Conservation (phyloP, 2,329 filamentous ascomycete genomes). For the Hypomyces rosellus region DNA sequence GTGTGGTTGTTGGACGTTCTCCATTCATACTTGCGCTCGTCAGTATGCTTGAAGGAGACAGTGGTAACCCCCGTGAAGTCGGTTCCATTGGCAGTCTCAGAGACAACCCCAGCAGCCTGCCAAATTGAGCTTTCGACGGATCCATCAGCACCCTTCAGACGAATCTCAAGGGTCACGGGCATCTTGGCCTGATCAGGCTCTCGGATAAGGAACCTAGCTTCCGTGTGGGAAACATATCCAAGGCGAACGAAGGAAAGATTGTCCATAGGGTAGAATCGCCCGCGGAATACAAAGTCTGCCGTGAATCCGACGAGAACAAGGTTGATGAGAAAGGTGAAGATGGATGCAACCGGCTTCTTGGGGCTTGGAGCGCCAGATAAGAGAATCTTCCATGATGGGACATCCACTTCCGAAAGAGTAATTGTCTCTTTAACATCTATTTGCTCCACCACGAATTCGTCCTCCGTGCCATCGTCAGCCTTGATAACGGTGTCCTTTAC, state of each 20-base stretch:
- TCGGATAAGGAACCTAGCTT: conserved; percentile 75
- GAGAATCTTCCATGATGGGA: conserved; percentile 57
- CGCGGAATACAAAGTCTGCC: conserved; percentile 72
- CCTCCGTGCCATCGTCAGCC: conserved; percentile 22
- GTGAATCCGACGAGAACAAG: conserved; percentile 60
- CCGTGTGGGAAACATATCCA: conserved; percentile 76
- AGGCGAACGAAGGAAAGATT: conserved; percentile 81
- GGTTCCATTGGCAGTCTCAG: conserved; percentile 64
- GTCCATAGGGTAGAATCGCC: conserved; percentile 60
- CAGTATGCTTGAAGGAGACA: conserved; percentile 56
- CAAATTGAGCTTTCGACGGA: conserved; percentile 54
- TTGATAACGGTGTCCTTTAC: conserved; percentile 41
- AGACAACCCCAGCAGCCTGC: conserved; percentile 60
- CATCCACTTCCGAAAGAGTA: conserved; percentile 49
- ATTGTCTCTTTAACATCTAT: conserved; percentile 60
- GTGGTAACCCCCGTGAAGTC: conserved; percentile 74
- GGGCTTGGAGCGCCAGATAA: conserved; percentile 71
- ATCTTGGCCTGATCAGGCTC: conserved; percentile 72
- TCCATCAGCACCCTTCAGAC: conserved; percentile 44
- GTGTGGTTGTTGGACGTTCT: conserved; percentile 78
- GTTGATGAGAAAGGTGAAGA: conserved; percentile 67
- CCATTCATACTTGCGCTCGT: conserved; percentile 77
- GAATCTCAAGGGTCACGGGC: conserved; percentile 66
- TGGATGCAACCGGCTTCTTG: conserved; percentile 58
- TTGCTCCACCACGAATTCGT: conserved; percentile 38